A percentile compares a stretch with the other conserved stretches of the same genome.
Conservation (phyloP, 805 yeast genomes). For the Yarrowia bubula region DNA sequence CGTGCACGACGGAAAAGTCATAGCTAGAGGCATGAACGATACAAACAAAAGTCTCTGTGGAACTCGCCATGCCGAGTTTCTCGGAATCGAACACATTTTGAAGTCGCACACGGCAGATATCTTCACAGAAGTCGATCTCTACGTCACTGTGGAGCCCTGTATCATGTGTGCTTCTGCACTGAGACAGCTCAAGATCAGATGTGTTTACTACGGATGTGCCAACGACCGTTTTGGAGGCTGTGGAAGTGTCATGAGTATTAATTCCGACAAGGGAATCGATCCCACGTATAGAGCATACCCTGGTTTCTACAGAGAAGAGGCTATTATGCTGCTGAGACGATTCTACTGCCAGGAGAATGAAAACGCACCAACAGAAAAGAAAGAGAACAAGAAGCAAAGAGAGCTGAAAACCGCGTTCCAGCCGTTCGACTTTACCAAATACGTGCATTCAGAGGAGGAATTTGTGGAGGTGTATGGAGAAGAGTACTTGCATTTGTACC, state of each 20-base stretch:
- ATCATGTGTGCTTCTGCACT: constrained; percentile 96
- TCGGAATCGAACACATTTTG: constrained; percentile 63
- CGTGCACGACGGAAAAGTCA: constrained; percentile 51
- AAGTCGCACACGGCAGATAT: constrained; percentile 37
- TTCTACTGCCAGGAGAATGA: constrained; percentile 85
- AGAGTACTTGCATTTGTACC: constrained; percentile 36
- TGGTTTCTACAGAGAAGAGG: constrained; percentile 77
- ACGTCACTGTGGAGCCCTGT: constrained; percentile 97
- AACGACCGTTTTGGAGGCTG: constrained; percentile 97
- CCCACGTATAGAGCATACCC: constrained; percentile 61
- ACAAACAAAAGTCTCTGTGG: constrained; percentile 75
- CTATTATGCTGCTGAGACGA: constrained; percentile 72
- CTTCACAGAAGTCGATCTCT: constrained; percentile 61
- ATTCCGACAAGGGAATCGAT: constrained; percentile 44
- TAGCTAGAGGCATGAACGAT: constrained; percentile 79
- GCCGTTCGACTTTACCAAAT: constrained; percentile 54
- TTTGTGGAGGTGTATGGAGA: constrained; percentile 54
- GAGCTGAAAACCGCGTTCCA: constrained; percentile 52
- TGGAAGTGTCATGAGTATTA: constrained; percentile 73
- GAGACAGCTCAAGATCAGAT: constrained; percentile 69
- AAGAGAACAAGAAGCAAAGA: constrained; percentile 52
- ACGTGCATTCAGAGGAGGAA: constrained; percentile 47
- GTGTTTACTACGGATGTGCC: constrained; percentile 86
- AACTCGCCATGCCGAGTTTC: constrained; percentile 81
- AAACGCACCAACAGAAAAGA: constrained; percentile 77